Evolutionary conservation across 78 protist genomes (phyloP).

Genomic region (Speleostelium caveatum): DNA sequence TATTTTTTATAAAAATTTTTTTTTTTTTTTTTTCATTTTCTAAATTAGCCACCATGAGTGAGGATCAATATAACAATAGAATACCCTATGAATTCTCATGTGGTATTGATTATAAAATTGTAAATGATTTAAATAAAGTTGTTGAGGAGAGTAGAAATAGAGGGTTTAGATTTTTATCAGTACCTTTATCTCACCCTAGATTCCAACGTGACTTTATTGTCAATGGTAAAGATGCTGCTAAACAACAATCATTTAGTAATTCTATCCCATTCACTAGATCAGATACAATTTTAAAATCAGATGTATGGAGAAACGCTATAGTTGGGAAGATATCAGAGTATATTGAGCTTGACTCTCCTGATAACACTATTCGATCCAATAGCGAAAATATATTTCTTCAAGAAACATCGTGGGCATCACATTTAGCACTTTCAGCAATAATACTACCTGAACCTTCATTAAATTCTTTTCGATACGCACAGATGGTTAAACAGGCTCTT

Average conservation of each 20-base stretch:
- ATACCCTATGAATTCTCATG: slow-evolving; percentile 46
- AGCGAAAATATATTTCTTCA: slow-evolving; percentile 29
- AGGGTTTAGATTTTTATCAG: slow-evolving; percentile 45
- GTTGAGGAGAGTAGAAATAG: slow-evolving; percentile 9
- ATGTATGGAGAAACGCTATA: slow-evolving; percentile 68
- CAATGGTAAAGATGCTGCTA: not conserved
- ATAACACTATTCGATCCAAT: not conserved
- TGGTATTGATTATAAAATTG: slow-evolving; percentile 15
- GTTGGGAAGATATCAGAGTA: slow-evolving; percentile 66
- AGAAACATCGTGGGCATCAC: slow-evolving; percentile 89
- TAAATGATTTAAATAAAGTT: slow-evolving; percentile 1
- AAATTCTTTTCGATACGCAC: slow-evolving; percentile 37
- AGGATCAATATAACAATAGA: no score
- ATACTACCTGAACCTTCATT: slow-evolving; percentile 75
- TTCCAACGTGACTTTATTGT: slow-evolving; percentile 15
- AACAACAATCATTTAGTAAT: slow-evolving; percentile 40
- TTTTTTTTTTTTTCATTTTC: no score
- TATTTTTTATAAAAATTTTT: no score
- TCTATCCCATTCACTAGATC: slow-evolving; percentile 65
- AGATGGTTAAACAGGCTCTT: slow-evolving; percentile 44
- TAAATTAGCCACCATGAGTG: no score
- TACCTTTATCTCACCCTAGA: slow-evolving; percentile 78
- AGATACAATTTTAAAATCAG: slow-evolving; percentile 62
- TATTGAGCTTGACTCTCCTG: slow-evolving; percentile 22
- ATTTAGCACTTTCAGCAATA: slow-evolving; percentile 81